Evolutionary conservation across 305 asterid genomes (phyloP), one percentile per base, ranked within the genome.

Genomic region (Vinca major): DNA sequence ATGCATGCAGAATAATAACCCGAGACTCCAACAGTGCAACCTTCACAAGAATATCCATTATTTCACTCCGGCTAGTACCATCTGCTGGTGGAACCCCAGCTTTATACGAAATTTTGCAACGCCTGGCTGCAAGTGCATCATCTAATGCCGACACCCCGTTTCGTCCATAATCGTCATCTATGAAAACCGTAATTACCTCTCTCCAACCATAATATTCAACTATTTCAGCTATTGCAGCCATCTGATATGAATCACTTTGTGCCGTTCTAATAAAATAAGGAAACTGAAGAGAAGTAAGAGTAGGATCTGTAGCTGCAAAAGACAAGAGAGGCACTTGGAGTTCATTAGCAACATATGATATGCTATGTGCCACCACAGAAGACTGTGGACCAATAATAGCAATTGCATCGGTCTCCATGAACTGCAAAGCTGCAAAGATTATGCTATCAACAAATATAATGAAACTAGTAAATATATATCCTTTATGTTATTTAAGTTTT

Each of bases 351-450:
- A 83, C 77, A 54, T 74, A 63, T 11, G 80, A 67, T 53, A 80
- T 67, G 41, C 81, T 69, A 66, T 76, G 82, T 56, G 87, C 80
- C 39, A 83, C 82, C 1, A 78, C 87, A 14, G 87, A 83, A 49
- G 87, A 83, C 71, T 80, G 85, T 39, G 87, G 87, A 21, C 87
- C 87, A 62, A 83, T 78, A 67, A 83, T 45, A 44, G 87, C 87
- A 73, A 83, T 45, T 8, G 70, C 65, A 44, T 80, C 85, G 7
- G 75, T 78, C 78, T 83, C 80, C 87, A 80, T 78, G 53, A 83
- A 76, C 73, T 74, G 77, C 74, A 83, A 71, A 39, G 82, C 87
- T 83, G 82, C 69, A 76, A 74, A 68, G n/a, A 39, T 10, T 2
- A 14, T 14, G 7, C 9, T n/a, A 37, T 36, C 64, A 37, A 60